These are phyloP conservation scores for Aspergillus egyptiacus DNA, from an alignment of 495 filamentous ascomycete genomes.

Conservation along the genomic window DNA sequence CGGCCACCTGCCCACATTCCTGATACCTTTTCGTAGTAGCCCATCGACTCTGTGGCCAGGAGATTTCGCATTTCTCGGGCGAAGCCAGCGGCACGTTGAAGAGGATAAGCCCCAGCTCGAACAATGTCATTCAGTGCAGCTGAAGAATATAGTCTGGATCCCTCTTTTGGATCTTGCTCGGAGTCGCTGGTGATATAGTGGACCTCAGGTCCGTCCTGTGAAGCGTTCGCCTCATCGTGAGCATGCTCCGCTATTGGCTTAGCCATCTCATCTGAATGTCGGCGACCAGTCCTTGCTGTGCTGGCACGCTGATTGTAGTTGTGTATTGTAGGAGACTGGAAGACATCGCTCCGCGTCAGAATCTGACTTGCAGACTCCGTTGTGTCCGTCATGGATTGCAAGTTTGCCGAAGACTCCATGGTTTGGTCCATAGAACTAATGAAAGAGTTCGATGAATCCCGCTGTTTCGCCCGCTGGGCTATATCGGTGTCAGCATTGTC, in stretches of 20 bases:
- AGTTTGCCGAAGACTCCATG: slow-evolving; percentile 60
- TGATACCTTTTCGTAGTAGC: slow-evolving; percentile 93
- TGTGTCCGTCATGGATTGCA: slow-evolving; percentile 69
- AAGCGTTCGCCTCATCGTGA: slow-evolving; percentile 5
- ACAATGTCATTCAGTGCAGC: slow-evolving; percentile 66
- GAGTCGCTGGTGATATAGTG: slow-evolving; percentile 18
- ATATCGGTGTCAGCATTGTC: slow-evolving; percentile 25
- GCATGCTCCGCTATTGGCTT: slow-evolving; percentile 24
- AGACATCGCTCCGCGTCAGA: slow-evolving; percentile 77
- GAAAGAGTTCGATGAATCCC: slow-evolving; percentile 71
- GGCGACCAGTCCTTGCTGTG: slow-evolving; percentile 21
- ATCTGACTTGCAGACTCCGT: slow-evolving; percentile 85
- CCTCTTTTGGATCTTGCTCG: slow-evolving; percentile 20
- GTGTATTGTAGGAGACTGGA: slow-evolving; percentile 74
- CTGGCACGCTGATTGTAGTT: slow-evolving; percentile 31
- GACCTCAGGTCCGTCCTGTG: slow-evolving; percentile 13
- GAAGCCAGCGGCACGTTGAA: slow-evolving; percentile 80
- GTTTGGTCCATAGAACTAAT: slow-evolving; percentile 65
- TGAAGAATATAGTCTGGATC: slow-evolving; percentile 33
- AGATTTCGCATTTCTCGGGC: slow-evolving; percentile 84
- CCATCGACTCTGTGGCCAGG: slow-evolving; percentile 90
- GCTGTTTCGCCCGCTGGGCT: slow-evolving; percentile 46
- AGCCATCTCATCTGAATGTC: slow-evolving; percentile 41
- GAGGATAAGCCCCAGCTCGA: slow-evolving; percentile 68
- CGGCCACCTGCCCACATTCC: slow-evolving; percentile 94